These are phyloP conservation scores for Torulaspora gathmanii DNA, from an alignment of 805 yeast species.

Conservation along the genomic window DNA sequence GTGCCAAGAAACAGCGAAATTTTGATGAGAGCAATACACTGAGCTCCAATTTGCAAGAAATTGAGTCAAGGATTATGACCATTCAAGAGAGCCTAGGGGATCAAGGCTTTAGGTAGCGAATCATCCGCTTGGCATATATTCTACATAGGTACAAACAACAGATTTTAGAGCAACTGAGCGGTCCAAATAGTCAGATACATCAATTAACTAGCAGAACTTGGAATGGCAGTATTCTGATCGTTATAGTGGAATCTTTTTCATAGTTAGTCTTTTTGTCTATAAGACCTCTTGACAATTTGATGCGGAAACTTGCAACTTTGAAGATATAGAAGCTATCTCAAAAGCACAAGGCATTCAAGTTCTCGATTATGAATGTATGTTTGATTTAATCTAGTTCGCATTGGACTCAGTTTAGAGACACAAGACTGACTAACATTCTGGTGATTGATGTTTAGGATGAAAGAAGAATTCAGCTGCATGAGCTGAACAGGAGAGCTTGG, in stretches of 20 bases:
- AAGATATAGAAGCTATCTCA: neutral
- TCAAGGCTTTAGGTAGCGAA: constrained; percentile 34
- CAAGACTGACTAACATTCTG: constrained; percentile 6
- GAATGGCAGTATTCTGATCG: neutral
- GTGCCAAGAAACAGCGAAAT: constrained; percentile 58
- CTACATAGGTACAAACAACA: neutral
- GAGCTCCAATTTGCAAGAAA: constrained; percentile 52
- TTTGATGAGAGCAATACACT: constrained; percentile 72
- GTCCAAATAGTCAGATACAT: neutral
- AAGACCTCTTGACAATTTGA: neutral
- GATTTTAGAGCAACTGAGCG: too few species aligned
- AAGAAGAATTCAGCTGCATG: constrained; percentile 32
- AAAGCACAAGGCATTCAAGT: neutral
- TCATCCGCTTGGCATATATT: neutral
- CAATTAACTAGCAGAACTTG: neutral
- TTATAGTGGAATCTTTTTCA: neutral
- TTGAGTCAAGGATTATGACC: constrained; percentile 44
- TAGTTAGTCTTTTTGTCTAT: neutral
- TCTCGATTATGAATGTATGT: constrained; percentile 16
- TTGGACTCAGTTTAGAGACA: neutral
- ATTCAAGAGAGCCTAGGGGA: constrained; percentile 55
- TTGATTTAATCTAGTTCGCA: neutral
- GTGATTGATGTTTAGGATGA: constrained; percentile 16
- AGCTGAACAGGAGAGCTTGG: constrained; percentile 51
- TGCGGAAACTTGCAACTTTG: neutral